Evolutionary conservation across 768 basidiomycete species (phyloP), one percentile per base, ranked within the genome.

Genomic region (Panaeolus papilionaceus): DNA sequence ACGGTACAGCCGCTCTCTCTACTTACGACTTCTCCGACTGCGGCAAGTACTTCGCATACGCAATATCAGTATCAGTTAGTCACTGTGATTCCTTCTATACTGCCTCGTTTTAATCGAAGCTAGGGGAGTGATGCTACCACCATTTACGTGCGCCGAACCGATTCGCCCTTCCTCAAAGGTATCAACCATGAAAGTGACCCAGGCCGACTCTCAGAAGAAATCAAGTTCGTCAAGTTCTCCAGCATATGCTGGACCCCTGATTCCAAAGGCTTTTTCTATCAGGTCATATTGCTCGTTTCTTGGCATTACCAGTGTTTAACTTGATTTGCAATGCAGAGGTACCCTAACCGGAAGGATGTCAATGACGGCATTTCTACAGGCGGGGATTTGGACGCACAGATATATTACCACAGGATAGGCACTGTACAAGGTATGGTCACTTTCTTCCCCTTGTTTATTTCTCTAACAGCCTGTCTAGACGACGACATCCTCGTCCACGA

Each of bases 201-300:
- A 20, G 81, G 80, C 40, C 81, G 88, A 51, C 82, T 93, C 42
- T 70, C 81, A 3, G 93, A 95, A 54, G 89, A 89, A 68, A 78
- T 94, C 64, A 85, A 89, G 65, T 91, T 86, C 73, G 91, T 92
- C 69, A 95, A 95, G 75, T 94, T 93, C 77, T 91, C 90, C 0
- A 77, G 81, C 11, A 83, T 94, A 49, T 80, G 82, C 33, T 95
- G 93, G 94, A 89, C 89, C 4, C 86, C 88, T 65, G 92, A 94
- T 77, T 89, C 88, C 65, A 89, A 88, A 68, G 93, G 94, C 1
- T 93, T 95, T 78, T 93, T 95, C 79, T 95, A 95, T 75, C 93
- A 94, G 82, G 83, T 82, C 70, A 37, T 11, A 45, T 26, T 37
- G 58, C 40, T 16, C 40, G 33, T 38, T 37, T 33, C 33, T 33